Base-by-base conservation (phyloP, 345 rosid species). In the Dovyalis caffra region DNA sequence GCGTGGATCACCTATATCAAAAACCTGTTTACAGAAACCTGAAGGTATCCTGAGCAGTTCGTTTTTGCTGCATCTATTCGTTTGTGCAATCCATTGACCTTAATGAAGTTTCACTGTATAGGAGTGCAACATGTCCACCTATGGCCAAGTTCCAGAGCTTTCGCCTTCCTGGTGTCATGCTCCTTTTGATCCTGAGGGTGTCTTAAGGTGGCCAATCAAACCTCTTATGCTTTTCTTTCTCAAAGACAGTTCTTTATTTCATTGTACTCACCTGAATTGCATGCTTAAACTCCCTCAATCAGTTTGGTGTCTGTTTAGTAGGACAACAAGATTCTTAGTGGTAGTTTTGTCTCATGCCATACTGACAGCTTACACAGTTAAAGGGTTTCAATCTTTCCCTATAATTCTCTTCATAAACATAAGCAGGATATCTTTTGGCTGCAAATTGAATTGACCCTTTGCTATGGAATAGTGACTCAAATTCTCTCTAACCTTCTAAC, bases 81-180 rank as follows among this genome's bases (percentile, higher is more conserved):
- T 60, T 20, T 28, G n/a, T 32, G 38, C 10, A 32, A 29, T 53
- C 12, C 21, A 20, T 15, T 32, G 76, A 38, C 40, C 34, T 23
- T 3, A 57, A 32, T 58, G 40, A 60, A 47, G 28, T 40, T 47
- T 76, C 74, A 49, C 43, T 53, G 47, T 32, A 8, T 70, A 86
- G 88, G 88, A 79, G 29, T 86, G 88, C 70, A 81, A 79, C 67
- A 77, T 81, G 76, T 68, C 82, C 74, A 72, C 60, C 1, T 33
- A 67, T 11, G 82, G 81, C 73, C 78, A 74, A 37, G 76, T 83
- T 72, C 68, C 80, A 18, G 85, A 79, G 67, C 31, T 15, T 72
- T 79, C 86, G 1, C 86, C 88, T 74, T 64, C 85, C 29, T 86
- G 88, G 88, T 86, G 88, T 43, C 85, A 67, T 79, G 86, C 88